Percentiles rank a stretch among this genome's conserved stretches.
Evolutionary conservation across 2,329 filamentous ascomycete species (phyloP).

Genomic region (Aspergillus sp.): DNA sequence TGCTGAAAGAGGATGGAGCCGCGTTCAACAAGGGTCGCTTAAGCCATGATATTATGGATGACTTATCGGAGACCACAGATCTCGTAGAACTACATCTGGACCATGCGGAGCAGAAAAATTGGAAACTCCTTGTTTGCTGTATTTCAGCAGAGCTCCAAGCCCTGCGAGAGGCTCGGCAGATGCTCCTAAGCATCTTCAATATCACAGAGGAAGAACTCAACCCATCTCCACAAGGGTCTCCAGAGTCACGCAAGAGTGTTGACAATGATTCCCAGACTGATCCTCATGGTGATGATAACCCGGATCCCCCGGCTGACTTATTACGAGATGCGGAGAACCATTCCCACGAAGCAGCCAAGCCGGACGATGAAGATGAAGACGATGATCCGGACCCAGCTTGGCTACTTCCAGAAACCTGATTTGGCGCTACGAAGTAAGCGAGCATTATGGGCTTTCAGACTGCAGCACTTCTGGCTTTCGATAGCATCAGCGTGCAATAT

Average conservation of each 20-base stretch:
- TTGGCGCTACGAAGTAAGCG: neutral
- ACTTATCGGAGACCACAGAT: constrained; percentile 48
- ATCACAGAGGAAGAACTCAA: constrained; percentile 21
- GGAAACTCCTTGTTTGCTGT: constrained; percentile 62
- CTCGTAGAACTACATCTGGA: constrained; percentile 52
- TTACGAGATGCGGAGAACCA: constrained; percentile 29
- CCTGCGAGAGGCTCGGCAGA: constrained; percentile 38
- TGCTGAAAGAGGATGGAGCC: constrained; percentile 12
- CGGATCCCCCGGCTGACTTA: constrained; percentile 39
- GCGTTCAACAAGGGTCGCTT: constrained; percentile 18
- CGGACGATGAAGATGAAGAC: constrained; percentile 36
- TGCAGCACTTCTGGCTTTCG: neutral
- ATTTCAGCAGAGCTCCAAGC: constrained; percentile 64
- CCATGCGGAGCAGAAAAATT: constrained; percentile 53
- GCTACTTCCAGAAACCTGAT: constrained; percentile 34
- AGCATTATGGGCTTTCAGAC: neutral
- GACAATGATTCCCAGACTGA: constrained; percentile 15
- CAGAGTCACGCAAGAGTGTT: constrained; percentile 1
- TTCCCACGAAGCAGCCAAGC: constrained; percentile 23
- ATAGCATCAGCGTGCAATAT: neutral
- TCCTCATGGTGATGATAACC: constrained; percentile 28
- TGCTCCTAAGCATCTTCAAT: constrained; percentile 38
- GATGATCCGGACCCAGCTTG: constrained; percentile 47
- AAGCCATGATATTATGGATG: constrained; percentile 36
- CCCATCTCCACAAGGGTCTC: constrained; percentile 9